These are phyloP conservation scores for Phyllosticta citrichinensis DNA, from an alignment of 2,329 filamentous ascomycete species.

Conservation along the genomic window DNA sequence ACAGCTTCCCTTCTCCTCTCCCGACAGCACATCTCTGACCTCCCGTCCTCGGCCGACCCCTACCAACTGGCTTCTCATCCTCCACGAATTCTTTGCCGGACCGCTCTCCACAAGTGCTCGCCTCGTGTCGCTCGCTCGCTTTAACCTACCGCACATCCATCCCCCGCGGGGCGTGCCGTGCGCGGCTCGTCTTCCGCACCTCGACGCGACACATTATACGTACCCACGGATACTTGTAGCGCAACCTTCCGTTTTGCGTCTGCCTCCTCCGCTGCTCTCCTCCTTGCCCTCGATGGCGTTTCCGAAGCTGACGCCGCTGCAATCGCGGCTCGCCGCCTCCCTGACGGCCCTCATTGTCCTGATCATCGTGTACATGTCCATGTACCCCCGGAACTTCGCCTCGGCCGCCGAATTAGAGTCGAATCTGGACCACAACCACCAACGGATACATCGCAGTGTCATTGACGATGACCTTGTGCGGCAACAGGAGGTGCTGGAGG, in stretches of 20 bases:
- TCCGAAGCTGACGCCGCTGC: constrained; percentile 52
- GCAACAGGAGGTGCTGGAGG: constrained; percentile 36
- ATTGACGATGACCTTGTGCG: constrained; percentile 30
- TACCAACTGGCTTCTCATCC: neutral
- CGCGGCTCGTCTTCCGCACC: neutral
- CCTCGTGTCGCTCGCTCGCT: neutral
- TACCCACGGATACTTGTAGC: neutral
- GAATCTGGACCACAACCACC: constrained; percentile 38
- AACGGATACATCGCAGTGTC: constrained; percentile 45
- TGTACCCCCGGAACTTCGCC: constrained; percentile 41
- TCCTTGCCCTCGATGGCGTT: neutral
- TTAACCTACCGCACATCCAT: neutral
- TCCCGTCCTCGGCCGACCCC: neutral
- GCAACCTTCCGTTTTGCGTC: neutral
- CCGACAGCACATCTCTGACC: neutral
- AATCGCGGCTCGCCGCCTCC: constrained; percentile 62
- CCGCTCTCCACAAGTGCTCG: neutral
- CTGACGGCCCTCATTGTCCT: constrained; percentile 51
- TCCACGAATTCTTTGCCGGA: neutral
- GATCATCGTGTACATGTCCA: constrained; percentile 49
- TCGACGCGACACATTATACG: neutral
- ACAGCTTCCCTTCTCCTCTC: neutral
- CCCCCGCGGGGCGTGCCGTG: neutral
- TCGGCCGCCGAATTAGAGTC: constrained; percentile 49
- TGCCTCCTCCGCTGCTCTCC: neutral